Evolutionary conservation across 2,329 filamentous ascomycete species (phyloP), one percentile per base, ranked within the genome.

Genomic region (Cladophialophora immunda): DNA sequence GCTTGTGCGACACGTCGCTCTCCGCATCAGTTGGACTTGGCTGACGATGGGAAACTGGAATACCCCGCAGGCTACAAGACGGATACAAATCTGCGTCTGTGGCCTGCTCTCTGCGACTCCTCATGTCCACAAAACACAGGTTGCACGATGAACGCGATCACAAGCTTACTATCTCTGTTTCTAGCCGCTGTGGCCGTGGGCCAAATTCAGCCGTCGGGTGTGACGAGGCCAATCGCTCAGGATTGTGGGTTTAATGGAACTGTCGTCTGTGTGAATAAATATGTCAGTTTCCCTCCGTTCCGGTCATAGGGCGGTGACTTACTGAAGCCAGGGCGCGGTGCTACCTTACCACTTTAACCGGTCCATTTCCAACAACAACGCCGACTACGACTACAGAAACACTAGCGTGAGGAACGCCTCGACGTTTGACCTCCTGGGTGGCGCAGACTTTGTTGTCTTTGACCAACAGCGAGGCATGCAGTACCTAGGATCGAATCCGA

Each of bases 301-400:
- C 36, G 15, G 19, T 32, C 27, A 25, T 19, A 19, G 19, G 8
- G 65, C 8, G 5, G n/a, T 34, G 15, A 29, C 41, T 58, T n/a
- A 55, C 53, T 9, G 19, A 9, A 17, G 25, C 1, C 34, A 68
- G 65, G 62, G 38, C 53, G 71, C 75, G 4, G 75, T 76, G 4
- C 62, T 75, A 38, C 79, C 78, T 3, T 79, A 80, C 64, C 78
- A 78, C 63, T 81, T 81, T 73, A 77, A 74, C 65, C 75, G 78
- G 19, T 71, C 73, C 17, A 65, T 75, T n/a, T 75, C 71, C 22
- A 74, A 70, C 47, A 70, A 69, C 30, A 62, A 69, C 15, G 68
- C 62, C 17, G 66, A 73, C 17, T 69, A 73, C 22, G 73, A 73
- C 17, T 78, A 77, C 65, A 72, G 73, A 17, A 73, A 76, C 47